phyloP scores from a whole-genome alignment of 2,329 filamentous ascomycete genomes.

The Sarocladium strictum region DNA sequence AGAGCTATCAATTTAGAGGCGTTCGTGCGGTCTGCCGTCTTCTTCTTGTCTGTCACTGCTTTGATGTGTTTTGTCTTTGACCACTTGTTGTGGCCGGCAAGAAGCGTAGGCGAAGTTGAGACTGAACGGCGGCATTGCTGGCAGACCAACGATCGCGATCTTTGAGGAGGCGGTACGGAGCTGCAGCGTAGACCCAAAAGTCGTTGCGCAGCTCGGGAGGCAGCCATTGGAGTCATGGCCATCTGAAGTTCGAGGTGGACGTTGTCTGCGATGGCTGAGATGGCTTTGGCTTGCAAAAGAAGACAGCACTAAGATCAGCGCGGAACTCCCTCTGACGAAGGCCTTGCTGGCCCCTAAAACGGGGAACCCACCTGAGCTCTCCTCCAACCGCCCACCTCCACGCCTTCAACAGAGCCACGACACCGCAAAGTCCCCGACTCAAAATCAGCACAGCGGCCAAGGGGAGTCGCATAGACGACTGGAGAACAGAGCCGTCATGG shows the following conservation, averaged over 20 bases:
- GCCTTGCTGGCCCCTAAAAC: constrained; percentile 5
- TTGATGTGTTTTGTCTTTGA: constrained; percentile 96
- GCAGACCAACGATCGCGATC: constrained; percentile 25
- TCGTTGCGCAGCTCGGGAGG: neutral
- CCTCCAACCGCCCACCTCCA: neutral
- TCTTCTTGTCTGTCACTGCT: constrained; percentile 74
- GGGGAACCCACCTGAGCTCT: constrained; percentile 2
- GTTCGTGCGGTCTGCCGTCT: constrained; percentile 62
- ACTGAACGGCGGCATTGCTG: constrained; percentile 44
- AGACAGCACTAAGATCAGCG: neutral
- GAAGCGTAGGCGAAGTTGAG: constrained; percentile 33
- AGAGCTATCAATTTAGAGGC: constrained; percentile 69
- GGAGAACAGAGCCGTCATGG: constrained; percentile 23
- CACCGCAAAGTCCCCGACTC: constrained; percentile 1
- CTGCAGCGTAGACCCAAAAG: neutral
- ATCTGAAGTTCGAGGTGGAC: neutral
- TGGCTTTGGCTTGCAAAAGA: neutral
- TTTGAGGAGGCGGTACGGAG: neutral
- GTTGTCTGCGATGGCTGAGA: neutral
- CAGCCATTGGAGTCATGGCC: neutral
- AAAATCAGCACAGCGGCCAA: neutral
- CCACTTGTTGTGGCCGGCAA: constrained; percentile 85
- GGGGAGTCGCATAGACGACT: constrained; percentile 15
- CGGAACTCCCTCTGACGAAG: neutral
- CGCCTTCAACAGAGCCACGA: constrained; percentile 6